Conservation (phyloP, 108 stramenopile species). For the Pseudonitzschia multistriata region DNA sequence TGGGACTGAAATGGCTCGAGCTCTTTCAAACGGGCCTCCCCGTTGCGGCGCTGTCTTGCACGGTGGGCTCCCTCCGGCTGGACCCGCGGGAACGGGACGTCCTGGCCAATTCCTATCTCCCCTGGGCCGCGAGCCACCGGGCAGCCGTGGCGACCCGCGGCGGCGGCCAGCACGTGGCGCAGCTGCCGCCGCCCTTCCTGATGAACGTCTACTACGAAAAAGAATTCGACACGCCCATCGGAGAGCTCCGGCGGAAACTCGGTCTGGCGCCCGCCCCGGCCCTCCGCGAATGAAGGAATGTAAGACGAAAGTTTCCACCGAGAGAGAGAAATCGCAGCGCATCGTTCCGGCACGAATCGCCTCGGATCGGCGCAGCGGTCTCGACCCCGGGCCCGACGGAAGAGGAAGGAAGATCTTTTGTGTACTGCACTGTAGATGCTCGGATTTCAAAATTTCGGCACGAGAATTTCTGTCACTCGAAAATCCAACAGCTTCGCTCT, state of each 20-base stretch:
- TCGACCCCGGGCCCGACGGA: neutral
- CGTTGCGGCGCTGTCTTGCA: slow-evolving; percentile 70
- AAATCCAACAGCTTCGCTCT: no score
- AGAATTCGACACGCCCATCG: slow-evolving; percentile 77
- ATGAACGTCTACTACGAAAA: slow-evolving; percentile 84
- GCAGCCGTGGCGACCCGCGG: neutral
- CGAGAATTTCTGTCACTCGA: no score
- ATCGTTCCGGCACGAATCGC: neutral
- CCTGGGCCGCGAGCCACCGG: slow-evolving; percentile 64
- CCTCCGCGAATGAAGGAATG: neutral
- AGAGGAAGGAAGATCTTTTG: no score
- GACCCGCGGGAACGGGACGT: slow-evolving; percentile 37
- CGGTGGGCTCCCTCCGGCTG: slow-evolving; percentile 56
- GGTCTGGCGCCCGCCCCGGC: slow-evolving; percentile 67
- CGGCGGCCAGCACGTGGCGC: neutral
- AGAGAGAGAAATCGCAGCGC: neutral
- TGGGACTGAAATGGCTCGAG: slow-evolving; percentile 96
- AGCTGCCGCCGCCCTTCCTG: slow-evolving; percentile 26
- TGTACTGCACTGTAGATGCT: no score
- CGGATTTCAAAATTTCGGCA: no score
- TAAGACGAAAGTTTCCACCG: neutral
- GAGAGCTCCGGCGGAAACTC: slow-evolving; percentile 57
- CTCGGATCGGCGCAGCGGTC: neutral
- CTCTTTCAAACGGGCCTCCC: slow-evolving; percentile 95
- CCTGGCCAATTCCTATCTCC: slow-evolving; percentile 62